A percentile compares a stretch with the other conserved stretches of the same genome.
These are phyloP conservation scores for Tulasnella sp. DNA, from an alignment of 768 basidiomycete species.

Conservation along the genomic window DNA sequence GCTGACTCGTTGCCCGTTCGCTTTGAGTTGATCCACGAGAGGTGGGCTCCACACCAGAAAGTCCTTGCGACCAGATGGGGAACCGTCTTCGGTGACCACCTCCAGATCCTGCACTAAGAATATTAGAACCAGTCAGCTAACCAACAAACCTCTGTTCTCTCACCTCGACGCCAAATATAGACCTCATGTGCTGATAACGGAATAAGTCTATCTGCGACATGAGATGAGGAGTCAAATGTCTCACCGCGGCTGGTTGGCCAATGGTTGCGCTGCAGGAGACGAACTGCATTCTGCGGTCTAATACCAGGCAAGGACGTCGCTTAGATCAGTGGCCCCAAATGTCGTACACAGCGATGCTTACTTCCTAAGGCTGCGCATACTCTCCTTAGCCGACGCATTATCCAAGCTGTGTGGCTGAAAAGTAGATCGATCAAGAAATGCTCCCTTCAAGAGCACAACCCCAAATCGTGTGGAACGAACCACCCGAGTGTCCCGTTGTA, in stretches of 20 bases:
- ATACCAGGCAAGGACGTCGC: background rate
- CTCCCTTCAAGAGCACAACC: background rate
- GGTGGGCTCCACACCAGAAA: constrained; percentile 70
- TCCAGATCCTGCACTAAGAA: constrained; percentile 37
- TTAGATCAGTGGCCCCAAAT: constrained; percentile 6
- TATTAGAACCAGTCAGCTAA: background rate
- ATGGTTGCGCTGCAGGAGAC: constrained; percentile 88
- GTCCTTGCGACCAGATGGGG: constrained; percentile 71
- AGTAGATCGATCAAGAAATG: background rate
- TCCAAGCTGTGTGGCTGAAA: constrained; percentile 63
- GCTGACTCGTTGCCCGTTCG: constrained; percentile 41
- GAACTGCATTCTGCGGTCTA: constrained; percentile 49
- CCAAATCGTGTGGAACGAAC: constrained; percentile 26
- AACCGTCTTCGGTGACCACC: constrained; percentile 66
- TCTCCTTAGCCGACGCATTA: constrained; percentile 63
- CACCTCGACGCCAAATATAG: constrained; percentile 55
- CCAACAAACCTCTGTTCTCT: constrained; percentile 1
- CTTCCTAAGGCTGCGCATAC: constrained; percentile 69
- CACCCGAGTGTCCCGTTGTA: constrained; percentile 74
- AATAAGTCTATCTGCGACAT: background rate
- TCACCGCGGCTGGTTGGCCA: constrained; percentile 43
- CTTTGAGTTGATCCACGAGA: constrained; percentile 41
- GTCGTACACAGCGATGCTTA: constrained; percentile 27
- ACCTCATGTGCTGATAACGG: constrained; percentile 48
- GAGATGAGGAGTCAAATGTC: background rate